Conservation (phyloP, 2,329 filamentous ascomycete species). For the Zelopaecilomyces penicillatus region DNA sequence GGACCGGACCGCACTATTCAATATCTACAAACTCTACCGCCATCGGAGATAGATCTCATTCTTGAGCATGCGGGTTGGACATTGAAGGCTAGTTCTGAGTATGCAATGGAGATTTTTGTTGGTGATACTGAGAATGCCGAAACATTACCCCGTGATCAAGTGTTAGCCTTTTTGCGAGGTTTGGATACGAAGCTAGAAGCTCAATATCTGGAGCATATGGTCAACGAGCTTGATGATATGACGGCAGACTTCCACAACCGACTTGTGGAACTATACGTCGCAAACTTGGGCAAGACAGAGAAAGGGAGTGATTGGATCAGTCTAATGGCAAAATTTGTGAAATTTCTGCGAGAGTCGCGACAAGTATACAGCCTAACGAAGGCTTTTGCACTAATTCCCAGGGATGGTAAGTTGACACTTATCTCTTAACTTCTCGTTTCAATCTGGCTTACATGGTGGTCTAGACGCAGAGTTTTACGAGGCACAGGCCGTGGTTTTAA, state of each 20-base stretch:
- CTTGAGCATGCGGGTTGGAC: constrained; percentile 90
- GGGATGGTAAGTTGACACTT: constrained; percentile 54
- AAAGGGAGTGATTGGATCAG: constrained; percentile 43
- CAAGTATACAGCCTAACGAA: constrained; percentile 69
- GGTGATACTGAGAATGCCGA: constrained; percentile 94
- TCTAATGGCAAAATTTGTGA: constrained; percentile 59
- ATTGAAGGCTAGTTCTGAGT: constrained; percentile 57
- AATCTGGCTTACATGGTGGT: constrained; percentile 3
- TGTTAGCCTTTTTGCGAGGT: constrained; percentile 63
- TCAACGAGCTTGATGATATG: constrained; percentile 75
- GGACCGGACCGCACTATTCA: constrained; percentile 77
- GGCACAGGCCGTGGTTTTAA: constrained; percentile 79
- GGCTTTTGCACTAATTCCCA: constrained; percentile 69
- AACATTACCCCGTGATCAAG: constrained; percentile 67
- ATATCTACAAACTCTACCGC: constrained; percentile 83
- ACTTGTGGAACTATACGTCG: constrained; percentile 61
- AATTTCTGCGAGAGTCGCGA: constrained; percentile 65
- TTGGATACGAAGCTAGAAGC: constrained; percentile 67
- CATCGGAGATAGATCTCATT: constrained; percentile 82
- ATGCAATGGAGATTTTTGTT: constrained; percentile 88
- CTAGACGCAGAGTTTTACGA: constrained; percentile 80
- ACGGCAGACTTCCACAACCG: constrained; percentile 82
- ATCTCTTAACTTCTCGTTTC: no score
- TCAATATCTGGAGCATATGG: constrained; percentile 82
- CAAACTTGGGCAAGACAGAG: constrained; percentile 42